Conservation (phyloP, 2,329 filamentous ascomycete genomes). For the Fusarium sororula region DNA sequence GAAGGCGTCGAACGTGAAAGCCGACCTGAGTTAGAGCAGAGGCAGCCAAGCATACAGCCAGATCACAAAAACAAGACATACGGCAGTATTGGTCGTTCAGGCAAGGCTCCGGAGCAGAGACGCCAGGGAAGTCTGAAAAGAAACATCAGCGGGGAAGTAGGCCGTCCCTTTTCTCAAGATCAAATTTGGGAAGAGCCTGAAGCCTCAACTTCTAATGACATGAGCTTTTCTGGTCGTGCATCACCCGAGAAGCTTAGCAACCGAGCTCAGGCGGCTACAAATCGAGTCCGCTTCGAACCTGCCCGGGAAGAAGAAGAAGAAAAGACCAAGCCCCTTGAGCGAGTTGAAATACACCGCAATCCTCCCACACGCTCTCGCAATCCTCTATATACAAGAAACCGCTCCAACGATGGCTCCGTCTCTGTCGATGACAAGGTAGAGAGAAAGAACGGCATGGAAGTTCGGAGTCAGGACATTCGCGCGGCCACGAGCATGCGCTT, state of each 20-base stretch:
- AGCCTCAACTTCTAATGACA: slow-evolving; percentile 39
- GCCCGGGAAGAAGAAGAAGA: slow-evolving; percentile 51
- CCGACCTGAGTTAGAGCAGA: slow-evolving; percentile 41
- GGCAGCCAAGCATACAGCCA: slow-evolving; percentile 20
- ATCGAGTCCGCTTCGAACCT: slow-evolving; percentile 52
- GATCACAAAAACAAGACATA: slow-evolving; percentile 51
- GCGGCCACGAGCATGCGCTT: slow-evolving; percentile 89
- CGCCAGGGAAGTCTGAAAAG: slow-evolving; percentile 73
- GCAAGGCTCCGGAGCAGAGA: slow-evolving; percentile 53
- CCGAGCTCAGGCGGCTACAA: slow-evolving; percentile 47
- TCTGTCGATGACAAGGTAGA: slow-evolving; percentile 56
- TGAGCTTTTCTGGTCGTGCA: slow-evolving; percentile 40
- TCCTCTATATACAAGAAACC: slow-evolving; percentile 79
- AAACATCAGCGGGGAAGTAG: slow-evolving; percentile 74
- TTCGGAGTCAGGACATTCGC: slow-evolving; percentile 87
- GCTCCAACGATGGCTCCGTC: slow-evolving; percentile 46
- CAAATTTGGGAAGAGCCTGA: slow-evolving; percentile 92
- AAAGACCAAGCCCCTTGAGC: slow-evolving; percentile 52
- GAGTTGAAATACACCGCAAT: slow-evolving; percentile 84
- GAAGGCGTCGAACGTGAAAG: slow-evolving; percentile 51
- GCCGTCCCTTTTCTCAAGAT: slow-evolving; percentile 75
- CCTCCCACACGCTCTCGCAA: slow-evolving; percentile 85
- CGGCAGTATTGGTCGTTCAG: slow-evolving; percentile 50
- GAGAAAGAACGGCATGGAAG: slow-evolving; percentile 81
- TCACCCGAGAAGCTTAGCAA: slow-evolving; percentile 46